A percentile compares a stretch with the other conserved stretches of the same genome.
phyloP scores from a whole-genome alignment of 208 protist species.

The Crithidia brevicula region DNA sequence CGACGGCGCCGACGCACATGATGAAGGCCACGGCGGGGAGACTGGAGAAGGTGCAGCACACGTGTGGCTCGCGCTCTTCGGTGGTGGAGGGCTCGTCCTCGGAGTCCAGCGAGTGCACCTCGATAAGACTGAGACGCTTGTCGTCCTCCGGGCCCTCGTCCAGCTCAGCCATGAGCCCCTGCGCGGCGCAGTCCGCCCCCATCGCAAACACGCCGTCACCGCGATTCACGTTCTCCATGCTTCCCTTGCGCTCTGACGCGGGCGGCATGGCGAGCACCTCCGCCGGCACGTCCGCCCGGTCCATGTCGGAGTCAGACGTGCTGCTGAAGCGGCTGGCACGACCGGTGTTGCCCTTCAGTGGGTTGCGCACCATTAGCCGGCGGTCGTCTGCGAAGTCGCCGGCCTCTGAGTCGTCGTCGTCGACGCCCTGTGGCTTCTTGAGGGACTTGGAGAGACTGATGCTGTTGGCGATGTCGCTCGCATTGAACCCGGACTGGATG shows the following conservation, averaged over 20 bases:
- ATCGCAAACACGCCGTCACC: conserved; percentile 6
- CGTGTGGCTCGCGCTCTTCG: conserved; percentile 22
- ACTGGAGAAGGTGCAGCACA: conserved; percentile 42
- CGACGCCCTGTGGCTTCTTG: conserved; percentile 14
- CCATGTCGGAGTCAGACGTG: conserved; percentile 24
- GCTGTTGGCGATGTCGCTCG: conserved; percentile 22
- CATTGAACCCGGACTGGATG: conserved; percentile 24
- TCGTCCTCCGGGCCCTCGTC: conserved; percentile 20
- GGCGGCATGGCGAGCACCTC: conserved; percentile 14
- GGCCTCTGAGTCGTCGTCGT: conserved; percentile 19
- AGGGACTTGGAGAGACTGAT: conserved; percentile 18
- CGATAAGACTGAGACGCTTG: conserved; percentile 28
- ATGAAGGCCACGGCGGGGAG: conserved; percentile 48
- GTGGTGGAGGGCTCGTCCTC: conserved; percentile 28
- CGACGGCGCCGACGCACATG: conserved; percentile 54
- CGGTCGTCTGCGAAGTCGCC: conserved; percentile 27
- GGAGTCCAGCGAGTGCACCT: conserved; percentile 28
- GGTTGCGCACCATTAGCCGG: conserved; percentile 34
- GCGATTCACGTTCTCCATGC: conserved; percentile 15
- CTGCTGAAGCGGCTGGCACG: conserved; percentile 19
- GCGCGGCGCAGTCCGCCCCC: conserved; percentile 17
- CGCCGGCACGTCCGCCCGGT: conserved; percentile 7
- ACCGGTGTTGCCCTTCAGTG: conserved; percentile 18
- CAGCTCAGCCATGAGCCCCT: conserved; percentile 19
- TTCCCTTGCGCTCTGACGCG: conserved; percentile 12